Evolutionary conservation across 164 flowering plant genomes (phyloP).

Genomic region (Magnolia changhungtana): DNA sequence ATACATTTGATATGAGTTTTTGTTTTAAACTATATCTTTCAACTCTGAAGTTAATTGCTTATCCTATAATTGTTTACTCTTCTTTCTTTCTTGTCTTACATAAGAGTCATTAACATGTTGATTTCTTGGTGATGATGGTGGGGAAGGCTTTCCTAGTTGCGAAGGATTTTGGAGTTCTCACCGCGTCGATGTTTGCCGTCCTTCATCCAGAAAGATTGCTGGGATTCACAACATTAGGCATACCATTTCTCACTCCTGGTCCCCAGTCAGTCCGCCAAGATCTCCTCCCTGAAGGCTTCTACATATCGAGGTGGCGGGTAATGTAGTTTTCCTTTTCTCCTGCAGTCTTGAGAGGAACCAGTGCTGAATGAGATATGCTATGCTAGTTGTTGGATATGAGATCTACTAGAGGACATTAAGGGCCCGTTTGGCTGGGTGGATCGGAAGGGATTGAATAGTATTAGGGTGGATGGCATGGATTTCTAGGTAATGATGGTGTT

Average conservation of each 20-base stretch:
- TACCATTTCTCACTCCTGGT: conserved; percentile 41
- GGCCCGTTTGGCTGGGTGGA: no score
- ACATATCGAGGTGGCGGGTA: conserved; percentile 48
- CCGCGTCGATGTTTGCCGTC: conserved; percentile 28
- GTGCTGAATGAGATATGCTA: no score
- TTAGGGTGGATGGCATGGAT: no score
- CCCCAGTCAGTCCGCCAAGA: conserved; percentile 3
- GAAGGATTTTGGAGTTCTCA: conserved; percentile 54
- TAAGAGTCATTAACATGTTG: not conserved
- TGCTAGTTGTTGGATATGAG: not conserved
- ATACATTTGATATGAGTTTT: no score
- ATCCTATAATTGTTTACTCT: not conserved
- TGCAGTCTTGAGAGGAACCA: not conserved
- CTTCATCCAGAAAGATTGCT: conserved; percentile 37
- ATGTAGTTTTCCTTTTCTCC: not conserved
- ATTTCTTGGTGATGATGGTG: not conserved
- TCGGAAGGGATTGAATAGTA: no score
- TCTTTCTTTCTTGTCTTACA: not conserved
- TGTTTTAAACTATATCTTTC: no score
- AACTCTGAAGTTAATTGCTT: not conserved
- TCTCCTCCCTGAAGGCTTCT: conserved; percentile 57
- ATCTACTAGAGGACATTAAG: not conserved
- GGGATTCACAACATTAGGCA: conserved; percentile 34
- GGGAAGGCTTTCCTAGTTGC: conserved; percentile 49
- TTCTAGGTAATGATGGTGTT: no score